phyloP scores from a whole-genome alignment of 495 filamentous ascomycete genomes.

The Penicillium lividum region DNA sequence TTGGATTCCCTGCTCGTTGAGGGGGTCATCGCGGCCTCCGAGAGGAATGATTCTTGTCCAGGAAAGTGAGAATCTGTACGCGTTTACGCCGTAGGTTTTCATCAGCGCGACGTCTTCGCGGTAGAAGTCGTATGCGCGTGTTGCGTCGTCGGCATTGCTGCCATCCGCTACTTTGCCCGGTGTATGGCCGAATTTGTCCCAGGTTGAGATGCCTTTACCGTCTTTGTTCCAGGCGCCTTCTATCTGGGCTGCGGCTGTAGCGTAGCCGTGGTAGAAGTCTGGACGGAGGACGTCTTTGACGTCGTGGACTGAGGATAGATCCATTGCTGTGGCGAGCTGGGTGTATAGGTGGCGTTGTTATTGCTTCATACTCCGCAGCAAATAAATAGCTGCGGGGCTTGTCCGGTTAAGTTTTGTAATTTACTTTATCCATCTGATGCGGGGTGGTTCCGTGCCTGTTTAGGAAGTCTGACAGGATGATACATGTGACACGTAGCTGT shows the following conservation, averaged over 20 bases:
- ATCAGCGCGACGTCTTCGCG: slow-evolving; percentile 70
- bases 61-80: slow-evolving; percentile 71
- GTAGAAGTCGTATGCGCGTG: slow-evolving; percentile 69
- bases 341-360: slow-evolving; percentile 2
- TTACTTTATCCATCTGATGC: slow-evolving; percentile 16
- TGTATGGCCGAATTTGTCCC: slow-evolving; percentile 69
- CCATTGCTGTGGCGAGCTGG: slow-evolving; percentile 19
- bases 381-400: neutral
- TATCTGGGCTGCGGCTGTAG: slow-evolving; percentile 55
- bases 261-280: slow-evolving; percentile 41
- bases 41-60: slow-evolving; percentile 70
- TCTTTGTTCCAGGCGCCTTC: slow-evolving; percentile 67
- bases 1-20: slow-evolving; percentile 45
- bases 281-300: slow-evolving; percentile 31
- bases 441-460: slow-evolving; percentile 18
- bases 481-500: neutral
- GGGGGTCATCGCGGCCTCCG: slow-evolving; percentile 32
- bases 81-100: slow-evolving; percentile 62
- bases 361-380: neutral
- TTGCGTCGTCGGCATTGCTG: slow-evolving; percentile 64
- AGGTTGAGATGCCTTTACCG: slow-evolving; percentile 69
- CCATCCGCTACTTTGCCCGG: slow-evolving; percentile 70
- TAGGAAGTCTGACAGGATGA: slow-evolving; percentile 10
- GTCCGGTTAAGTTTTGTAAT: slow-evolving; percentile 7
- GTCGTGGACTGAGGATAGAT: slow-evolving; percentile 33